Evolutionary conservation across 1,139 yeast species (phyloP).

Genomic region (Kurtzmaniella quercitrusa): DNA sequence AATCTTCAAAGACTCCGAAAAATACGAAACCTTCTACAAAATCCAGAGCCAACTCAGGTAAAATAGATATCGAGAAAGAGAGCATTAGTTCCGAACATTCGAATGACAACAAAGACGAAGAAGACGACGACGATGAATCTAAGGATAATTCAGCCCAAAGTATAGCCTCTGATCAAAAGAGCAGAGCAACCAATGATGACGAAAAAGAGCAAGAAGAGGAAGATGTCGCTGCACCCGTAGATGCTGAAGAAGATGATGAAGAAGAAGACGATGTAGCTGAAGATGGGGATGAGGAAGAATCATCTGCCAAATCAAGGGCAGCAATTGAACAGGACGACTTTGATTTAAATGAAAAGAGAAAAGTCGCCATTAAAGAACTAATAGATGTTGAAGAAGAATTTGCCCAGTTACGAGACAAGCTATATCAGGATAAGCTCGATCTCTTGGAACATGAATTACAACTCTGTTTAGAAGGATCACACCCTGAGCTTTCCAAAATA

Average conservation of each 20-base stretch:
- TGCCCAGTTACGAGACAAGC: conserved; percentile 76
- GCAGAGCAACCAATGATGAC: neutral
- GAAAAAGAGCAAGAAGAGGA: conserved; percentile 4
- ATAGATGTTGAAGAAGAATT: conserved; percentile 79
- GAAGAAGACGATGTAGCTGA: conserved; percentile 13
- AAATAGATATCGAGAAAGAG: neutral
- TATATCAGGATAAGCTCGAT: conserved; percentile 69
- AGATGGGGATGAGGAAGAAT: conserved; percentile 24
- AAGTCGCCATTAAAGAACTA: conserved; percentile 63
- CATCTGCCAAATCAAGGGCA: conserved; percentile 14
- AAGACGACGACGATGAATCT: no score
- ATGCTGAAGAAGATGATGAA: conserved; percentile 16
- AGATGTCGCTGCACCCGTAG: conserved; percentile 5
- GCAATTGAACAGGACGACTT: conserved; percentile 25
- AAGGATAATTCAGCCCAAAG: neutral
- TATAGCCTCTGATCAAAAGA: neutral
- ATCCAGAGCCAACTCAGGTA: neutral
- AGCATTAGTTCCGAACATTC: neutral
- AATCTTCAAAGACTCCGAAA: no score
- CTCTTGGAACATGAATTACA: conserved; percentile 78
- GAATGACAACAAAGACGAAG: no score
- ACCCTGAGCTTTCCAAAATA: conserved; percentile 71
- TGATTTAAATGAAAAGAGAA: conserved; percentile 47
- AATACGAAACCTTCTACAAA: no score
- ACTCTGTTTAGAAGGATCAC: conserved; percentile 84